Evolutionary conservation across 2,329 filamentous ascomycete genomes (phyloP).

Genomic region (Pseudogymnoascus sp.): DNA sequence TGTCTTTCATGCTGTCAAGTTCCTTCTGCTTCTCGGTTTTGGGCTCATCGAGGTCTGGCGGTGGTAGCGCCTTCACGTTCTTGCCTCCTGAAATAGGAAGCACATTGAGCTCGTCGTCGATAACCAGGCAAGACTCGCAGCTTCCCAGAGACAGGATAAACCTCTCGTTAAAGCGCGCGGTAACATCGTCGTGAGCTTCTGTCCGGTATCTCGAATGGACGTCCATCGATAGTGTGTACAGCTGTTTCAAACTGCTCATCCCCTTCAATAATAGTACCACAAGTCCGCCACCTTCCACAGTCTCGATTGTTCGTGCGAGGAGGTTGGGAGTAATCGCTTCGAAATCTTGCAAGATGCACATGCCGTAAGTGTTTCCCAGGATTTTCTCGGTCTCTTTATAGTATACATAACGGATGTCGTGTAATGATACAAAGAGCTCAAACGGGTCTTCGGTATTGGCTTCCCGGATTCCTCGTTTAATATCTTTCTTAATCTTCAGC

Average conservation of each 20-base stretch:
- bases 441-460: slow-evolving; percentile 90
- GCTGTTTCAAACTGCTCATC: slow-evolving; percentile 93
- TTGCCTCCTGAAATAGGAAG: slow-evolving; percentile 94
- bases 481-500: slow-evolving; percentile 95
- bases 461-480: slow-evolving; percentile 89
- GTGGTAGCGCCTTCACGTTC: slow-evolving; percentile 73
- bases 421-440: slow-evolving; percentile 90
- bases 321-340: slow-evolving; percentile 97
- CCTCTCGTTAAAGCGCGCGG: slow-evolving; percentile 93
- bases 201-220: slow-evolving; percentile 94
- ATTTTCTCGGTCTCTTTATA: slow-evolving; percentile 99
- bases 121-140: slow-evolving; percentile 88
- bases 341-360: slow-evolving; percentile 97
- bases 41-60: slow-evolving; percentile 64
- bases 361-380: slow-evolving; percentile 92
- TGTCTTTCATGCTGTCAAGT: slow-evolving; percentile 79
- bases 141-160: slow-evolving; percentile 94
- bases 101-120: slow-evolving; percentile 96
- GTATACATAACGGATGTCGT: slow-evolving; percentile 98
- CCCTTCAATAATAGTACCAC: slow-evolving; percentile 88
- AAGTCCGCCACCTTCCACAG: slow-evolving; percentile 89
- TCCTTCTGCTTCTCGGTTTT: slow-evolving; percentile 65
- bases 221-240: slow-evolving; percentile 96
- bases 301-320: slow-evolving; percentile 89
- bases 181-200: slow-evolving; percentile 90